A percentile compares a stretch with the other conserved stretches of the same genome.
phyloP scores from a whole-genome alignment of 1,284 basidiomycete species.

The Meripilus lineatus region DNA sequence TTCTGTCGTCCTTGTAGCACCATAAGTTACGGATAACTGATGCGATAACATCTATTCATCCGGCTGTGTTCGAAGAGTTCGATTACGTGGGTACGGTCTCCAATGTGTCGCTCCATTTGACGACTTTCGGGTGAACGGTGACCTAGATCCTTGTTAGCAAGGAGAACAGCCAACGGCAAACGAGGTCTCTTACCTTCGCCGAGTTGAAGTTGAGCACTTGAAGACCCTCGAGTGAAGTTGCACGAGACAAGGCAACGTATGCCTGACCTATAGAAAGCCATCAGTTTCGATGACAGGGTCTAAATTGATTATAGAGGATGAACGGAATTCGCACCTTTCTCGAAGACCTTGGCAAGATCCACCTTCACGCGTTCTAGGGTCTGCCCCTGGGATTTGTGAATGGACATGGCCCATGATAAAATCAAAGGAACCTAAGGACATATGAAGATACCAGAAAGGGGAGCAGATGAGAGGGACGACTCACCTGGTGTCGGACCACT shows the following conservation, averaged over 20 bases:
- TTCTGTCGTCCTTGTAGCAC: no score
- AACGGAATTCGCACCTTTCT: conserved; percentile 61
- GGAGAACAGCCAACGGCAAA: not conserved
- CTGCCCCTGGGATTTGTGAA: conserved; percentile 93
- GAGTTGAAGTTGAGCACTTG: conserved; percentile 81
- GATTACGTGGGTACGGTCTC: conserved; percentile 20
- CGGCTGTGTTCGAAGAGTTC: no score
- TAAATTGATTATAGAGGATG: conserved; percentile 13
- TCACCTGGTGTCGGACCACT: conserved; percentile 66
- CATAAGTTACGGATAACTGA: no score
- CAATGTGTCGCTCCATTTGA: conserved; percentile 32
- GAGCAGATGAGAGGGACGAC: conserved; percentile 13
- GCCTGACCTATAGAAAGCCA: conserved; percentile 41
- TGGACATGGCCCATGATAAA: conserved; percentile 89
- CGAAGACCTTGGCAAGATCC: conserved; percentile 78
- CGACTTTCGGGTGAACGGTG: conserved; percentile 33
- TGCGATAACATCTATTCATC: no score
- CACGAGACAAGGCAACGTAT: conserved; percentile 92
- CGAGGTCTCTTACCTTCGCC: conserved; percentile 51
- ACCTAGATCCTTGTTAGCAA: conserved; percentile 22
- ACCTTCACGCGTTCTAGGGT: conserved; percentile 85
- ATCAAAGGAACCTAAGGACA: conserved; percentile 69
- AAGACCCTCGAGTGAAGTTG: conserved; percentile 78
- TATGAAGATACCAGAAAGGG: conserved; percentile 12
- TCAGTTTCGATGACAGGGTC: not conserved